Conservation (phyloP, 306 rosid genomes). For the Cicer judaicum region DNA sequence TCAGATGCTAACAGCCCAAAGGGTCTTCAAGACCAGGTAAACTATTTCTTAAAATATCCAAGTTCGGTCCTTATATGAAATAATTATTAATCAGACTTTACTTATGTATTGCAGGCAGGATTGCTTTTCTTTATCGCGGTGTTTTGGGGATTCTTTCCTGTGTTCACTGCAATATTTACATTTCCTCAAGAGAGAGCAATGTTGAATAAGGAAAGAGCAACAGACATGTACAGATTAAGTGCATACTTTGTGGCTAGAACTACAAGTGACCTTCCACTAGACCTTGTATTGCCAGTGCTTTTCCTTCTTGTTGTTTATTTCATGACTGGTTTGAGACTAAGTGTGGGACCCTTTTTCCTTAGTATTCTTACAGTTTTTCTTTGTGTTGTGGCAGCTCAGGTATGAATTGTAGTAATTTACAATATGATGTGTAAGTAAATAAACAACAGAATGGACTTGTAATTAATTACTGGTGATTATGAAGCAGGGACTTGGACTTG, state of each 20-base stretch:
- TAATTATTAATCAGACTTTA: not conserved
- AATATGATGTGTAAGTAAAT: conserved; percentile 10
- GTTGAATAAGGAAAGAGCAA: conserved; percentile 87
- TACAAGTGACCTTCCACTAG: conserved; percentile 93
- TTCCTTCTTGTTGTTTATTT: conserved; percentile 88
- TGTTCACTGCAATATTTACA: conserved; percentile 91
- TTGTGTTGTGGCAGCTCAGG: conserved; percentile 97
- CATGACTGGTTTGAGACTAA: conserved; percentile 83
- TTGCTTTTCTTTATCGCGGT: conserved; percentile 95
- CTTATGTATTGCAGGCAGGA: conserved; percentile 68
- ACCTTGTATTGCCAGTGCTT: conserved; percentile 72
- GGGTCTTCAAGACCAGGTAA: conserved; percentile 91
- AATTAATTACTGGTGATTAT: not conserved
- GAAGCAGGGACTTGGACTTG: conserved; percentile 91
- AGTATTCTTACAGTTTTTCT: conserved; percentile 84
- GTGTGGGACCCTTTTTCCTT: conserved; percentile 69
- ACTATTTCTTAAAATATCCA: not conserved
- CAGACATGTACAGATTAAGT: conserved; percentile 93
- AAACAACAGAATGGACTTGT: not conserved
- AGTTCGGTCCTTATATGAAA: not conserved
- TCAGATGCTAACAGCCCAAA: conserved; percentile 65
- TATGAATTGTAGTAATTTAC: conserved; percentile 39
- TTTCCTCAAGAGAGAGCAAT: conserved; percentile 98
- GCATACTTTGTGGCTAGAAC: conserved; percentile 96
- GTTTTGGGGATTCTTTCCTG: conserved; percentile 98